Evolutionary conservation across 2,329 filamentous ascomycete genomes (phyloP).

Genomic region (Neobulgaria alba): DNA sequence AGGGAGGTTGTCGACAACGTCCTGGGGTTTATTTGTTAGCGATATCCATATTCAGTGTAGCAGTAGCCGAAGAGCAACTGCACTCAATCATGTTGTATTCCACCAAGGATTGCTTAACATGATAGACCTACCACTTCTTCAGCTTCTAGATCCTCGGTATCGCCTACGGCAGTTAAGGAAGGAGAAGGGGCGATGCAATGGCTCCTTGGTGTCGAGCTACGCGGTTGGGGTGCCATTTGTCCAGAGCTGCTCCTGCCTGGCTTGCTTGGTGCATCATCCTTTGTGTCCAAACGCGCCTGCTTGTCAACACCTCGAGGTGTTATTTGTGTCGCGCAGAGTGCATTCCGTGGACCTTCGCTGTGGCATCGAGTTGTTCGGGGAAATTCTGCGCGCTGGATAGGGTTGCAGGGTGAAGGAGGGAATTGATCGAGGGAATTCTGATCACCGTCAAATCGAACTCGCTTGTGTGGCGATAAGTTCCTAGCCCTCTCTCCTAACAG

Average conservation of each 20-base stretch:
- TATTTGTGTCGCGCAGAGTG: neutral
- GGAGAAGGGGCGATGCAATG: too few relatives aligned
- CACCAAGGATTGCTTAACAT: neutral
- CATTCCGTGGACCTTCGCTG: neutral
- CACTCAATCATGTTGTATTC: neutral
- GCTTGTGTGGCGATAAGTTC: neutral
- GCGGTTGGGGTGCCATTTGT: neutral
- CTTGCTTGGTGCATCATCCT: neutral
- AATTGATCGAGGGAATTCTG: neutral
- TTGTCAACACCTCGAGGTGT: neutral
- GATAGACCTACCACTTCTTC: neutral
- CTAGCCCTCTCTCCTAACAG: too few relatives aligned
- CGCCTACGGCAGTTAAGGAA: too few relatives aligned
- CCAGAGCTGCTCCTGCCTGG: neutral
- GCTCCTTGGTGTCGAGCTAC: neutral
- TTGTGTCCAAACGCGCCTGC: neutral
- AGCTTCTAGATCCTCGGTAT: neutral
- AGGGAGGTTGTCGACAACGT: constrained; percentile 3
- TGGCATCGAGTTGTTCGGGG: neutral
- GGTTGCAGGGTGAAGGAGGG: too few relatives aligned
- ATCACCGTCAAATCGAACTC: neutral
- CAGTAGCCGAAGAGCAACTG: constrained; percentile 5
- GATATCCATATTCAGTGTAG: constrained; percentile 2
- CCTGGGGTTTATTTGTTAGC: constrained; percentile 3
- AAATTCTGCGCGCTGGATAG: neutral